Evolutionary conservation across 306 rosid genomes (phyloP), one percentile per base, ranked within the genome.

Genomic region (Fragaria vesca): DNA sequence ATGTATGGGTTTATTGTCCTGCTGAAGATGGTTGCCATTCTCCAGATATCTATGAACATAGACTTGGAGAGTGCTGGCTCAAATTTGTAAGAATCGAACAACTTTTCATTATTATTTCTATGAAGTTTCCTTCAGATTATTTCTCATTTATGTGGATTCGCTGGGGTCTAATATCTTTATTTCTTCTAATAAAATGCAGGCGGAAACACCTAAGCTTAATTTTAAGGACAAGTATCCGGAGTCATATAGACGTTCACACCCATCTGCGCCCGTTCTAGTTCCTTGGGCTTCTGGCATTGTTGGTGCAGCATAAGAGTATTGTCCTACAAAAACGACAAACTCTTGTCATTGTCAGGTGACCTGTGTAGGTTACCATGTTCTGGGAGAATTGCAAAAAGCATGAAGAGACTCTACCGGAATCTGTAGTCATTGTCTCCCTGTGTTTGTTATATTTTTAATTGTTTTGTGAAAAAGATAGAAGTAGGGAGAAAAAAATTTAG

Each of bases 1-100:
- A 95, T 81, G 77, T 89, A 61, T 95, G 98, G 97, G 98, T 95
- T 82, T 95, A 95, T 81, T 95, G 98, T 74, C 98, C 97, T 1
- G 85, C 90, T 16, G 98, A 92, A 78, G 42, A 26, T 21, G 98
- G 98, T 38, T 92, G 98, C 81, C 84, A 95, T 83, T 95, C 98
- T 50, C 97, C 97, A 24, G 98, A 95, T 74, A 88, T 88, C 65
- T 95, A 95, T 66, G 82, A 88, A 75, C 98, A 95, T 76, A 91
- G 84, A 86, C 90, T 87, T 84, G 89, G 77, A 72, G 98, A 92
- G 62, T 95, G 98, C 84, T 95, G 98, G 98, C 87, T 95, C 50
- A 95, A 95, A 95, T 89, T 83, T 79, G 98, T 95, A 83, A 91
- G 93, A 70, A 61, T 76, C 24, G 38, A 52, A 70, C 81, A 34